A percentile compares a stretch with the other conserved stretches of the same genome.
Conservation (phyloP, 2,329 filamentous ascomycete species). For the Phyllosticta capitalensis region DNA sequence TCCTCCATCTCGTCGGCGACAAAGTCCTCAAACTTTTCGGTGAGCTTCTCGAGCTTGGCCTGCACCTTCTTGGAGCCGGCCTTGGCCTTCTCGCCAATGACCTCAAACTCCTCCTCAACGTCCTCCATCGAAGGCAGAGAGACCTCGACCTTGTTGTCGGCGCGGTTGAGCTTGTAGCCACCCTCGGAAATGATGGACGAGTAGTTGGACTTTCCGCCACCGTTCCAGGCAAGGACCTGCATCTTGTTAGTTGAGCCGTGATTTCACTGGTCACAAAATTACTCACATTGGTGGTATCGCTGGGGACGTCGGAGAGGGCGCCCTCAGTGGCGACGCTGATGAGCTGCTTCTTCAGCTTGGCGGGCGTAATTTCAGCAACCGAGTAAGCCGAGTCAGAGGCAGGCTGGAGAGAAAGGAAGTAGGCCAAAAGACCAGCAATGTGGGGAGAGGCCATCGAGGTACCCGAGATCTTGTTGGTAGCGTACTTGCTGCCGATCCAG, state of each 20-base stretch:
- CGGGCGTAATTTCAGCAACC: constrained; percentile 79
- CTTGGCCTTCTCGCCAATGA: constrained; percentile 26
- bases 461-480: constrained; percentile 97
- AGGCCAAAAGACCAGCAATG: constrained; percentile 90
- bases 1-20: constrained; percentile 41
- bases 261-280: not conserved
- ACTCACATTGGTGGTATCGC: constrained; percentile 71
- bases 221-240: constrained; percentile 91
- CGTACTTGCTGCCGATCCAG: constrained; percentile 94
- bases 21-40: constrained; percentile 37
- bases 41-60: constrained; percentile 40
- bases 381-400: constrained; percentile 82
- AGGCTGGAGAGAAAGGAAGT: constrained; percentile 95
- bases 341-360: constrained; percentile 85
- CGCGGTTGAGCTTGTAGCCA: constrained; percentile 50
- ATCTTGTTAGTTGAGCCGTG: constrained; percentile 16
- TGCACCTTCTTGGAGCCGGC: constrained; percentile 32
- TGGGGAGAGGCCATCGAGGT: constrained; percentile 99
- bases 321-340: constrained; percentile 73
- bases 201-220: constrained; percentile 90
- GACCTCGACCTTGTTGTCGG: constrained; percentile 14
- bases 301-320: constrained; percentile 71
- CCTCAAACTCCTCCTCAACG: constrained; percentile 23
- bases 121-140: constrained; percentile 16
- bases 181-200: constrained; percentile 67